Conservation (phyloP, 1,284 basidiomycete species). For the Ganoderma leucocontextum region DNA sequence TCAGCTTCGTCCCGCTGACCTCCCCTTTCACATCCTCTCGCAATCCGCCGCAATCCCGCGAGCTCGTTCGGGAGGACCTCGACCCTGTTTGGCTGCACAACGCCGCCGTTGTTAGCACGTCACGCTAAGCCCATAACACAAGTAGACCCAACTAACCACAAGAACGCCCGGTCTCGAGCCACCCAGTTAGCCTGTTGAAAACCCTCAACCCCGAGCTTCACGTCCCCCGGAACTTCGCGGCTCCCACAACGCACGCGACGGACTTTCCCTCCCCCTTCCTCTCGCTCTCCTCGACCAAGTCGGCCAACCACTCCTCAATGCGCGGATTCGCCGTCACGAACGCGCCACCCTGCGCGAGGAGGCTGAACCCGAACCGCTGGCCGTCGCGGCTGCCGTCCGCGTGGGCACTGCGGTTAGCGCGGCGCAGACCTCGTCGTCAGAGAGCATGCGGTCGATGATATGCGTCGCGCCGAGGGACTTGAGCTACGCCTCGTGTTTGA, state of each 20-base stretch:
- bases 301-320: conserved; percentile 4
- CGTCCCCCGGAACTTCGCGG: conserved; percentile 31
- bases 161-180: background rate
- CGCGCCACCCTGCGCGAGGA: conserved; percentile 36
- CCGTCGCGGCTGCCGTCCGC: conserved; percentile 32
- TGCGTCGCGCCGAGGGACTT: conserved; percentile 38
- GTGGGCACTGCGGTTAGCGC: conserved; percentile 18
- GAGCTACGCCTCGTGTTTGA: conserved; percentile 51
- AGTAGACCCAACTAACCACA: too few species aligned
- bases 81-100: conserved; percentile 35
- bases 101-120: too few species aligned
- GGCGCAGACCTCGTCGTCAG: background rate
- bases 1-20: conserved; percentile 58
- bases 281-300: conserved; percentile 3
- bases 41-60: conserved; percentile 51
- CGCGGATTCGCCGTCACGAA: conserved; percentile 26
- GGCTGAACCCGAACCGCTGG: conserved; percentile 33
- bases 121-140: too few species aligned
- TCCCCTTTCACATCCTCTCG: conserved; percentile 47
- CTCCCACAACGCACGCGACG: conserved; percentile 20
- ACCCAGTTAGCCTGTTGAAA: conserved; percentile 15
- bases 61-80: conserved; percentile 57
- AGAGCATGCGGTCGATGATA: conserved; percentile 30
- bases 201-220: background rate
- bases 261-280: conserved; percentile 17